These are phyloP conservation scores for Picea engelmannii DNA, from an alignment of 83 land plant genomes.

Conservation along the genomic window DNA sequence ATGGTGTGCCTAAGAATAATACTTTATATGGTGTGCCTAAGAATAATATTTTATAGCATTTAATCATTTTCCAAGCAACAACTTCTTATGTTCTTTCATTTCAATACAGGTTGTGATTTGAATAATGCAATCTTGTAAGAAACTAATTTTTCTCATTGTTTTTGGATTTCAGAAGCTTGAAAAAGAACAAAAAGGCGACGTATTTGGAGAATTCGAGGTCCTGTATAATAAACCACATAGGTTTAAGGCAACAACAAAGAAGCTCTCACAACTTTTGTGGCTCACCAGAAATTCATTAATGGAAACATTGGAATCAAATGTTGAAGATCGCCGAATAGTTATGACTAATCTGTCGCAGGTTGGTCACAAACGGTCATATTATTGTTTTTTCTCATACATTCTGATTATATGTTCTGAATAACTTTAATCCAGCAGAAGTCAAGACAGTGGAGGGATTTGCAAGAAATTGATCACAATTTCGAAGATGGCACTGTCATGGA, in stretches of 20 bases:
- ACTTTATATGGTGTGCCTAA: too few species aligned
- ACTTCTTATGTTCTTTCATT: too few species aligned
- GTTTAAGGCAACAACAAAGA: conserved; percentile 4
- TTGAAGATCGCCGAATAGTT: conserved; percentile 1
- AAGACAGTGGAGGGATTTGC: too few species aligned
- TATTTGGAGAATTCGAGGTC: conserved; percentile 10
- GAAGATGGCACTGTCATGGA: too few species aligned
- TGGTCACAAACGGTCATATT: too few species aligned
- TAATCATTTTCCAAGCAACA: conserved; percentile 19
- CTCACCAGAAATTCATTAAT: neutral
- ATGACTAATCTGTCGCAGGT: conserved; percentile 9
- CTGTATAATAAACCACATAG: conserved; percentile 3
- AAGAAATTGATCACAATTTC: too few species aligned
- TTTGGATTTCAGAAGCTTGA: neutral
- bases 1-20: too few species aligned
- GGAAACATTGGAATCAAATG: conserved; percentile 9
- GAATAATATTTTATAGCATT: conserved; percentile 33
- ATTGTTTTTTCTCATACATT: too few species aligned
- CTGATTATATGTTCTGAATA: neutral
- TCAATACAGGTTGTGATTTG: too few species aligned
- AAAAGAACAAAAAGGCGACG: neutral
- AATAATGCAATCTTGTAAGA: neutral
- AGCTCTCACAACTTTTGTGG: neutral
- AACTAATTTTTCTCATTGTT: neutral
- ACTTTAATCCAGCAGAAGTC: too few species aligned